Conservation (phyloP, 2,329 filamentous ascomycete genomes). For the Knufia fluminis region DNA sequence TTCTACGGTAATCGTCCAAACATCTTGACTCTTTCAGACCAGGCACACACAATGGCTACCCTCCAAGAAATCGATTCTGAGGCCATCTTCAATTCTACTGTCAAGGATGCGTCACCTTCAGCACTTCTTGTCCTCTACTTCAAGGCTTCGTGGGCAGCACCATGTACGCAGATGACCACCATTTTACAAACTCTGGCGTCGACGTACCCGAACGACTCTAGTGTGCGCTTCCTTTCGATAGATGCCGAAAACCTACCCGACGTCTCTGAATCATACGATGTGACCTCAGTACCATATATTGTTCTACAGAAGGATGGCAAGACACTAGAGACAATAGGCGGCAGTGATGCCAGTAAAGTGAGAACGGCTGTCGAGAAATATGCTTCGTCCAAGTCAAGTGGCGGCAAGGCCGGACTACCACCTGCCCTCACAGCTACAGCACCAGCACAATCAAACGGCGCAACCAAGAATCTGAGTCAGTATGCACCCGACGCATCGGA, state of each 20-base stretch:
- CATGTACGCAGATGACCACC: slow-evolving; percentile 86
- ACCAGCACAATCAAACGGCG: slow-evolving; percentile 16
- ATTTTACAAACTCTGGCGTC: slow-evolving; percentile 77
- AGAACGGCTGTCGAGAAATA: slow-evolving; percentile 77
- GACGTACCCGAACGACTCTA: slow-evolving; percentile 63
- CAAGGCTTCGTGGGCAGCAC: slow-evolving; percentile 92
- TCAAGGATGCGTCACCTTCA: slow-evolving; percentile 56
- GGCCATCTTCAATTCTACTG: slow-evolving; percentile 60
- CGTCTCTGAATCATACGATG: slow-evolving; percentile 83
- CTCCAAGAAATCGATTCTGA: slow-evolving; percentile 69
- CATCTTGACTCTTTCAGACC: not conserved
- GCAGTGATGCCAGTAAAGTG: slow-evolving; percentile 79
- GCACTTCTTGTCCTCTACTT: slow-evolving; percentile 83
- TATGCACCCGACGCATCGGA: slow-evolving; percentile 38
- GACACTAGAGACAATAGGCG: slow-evolving; percentile 76
- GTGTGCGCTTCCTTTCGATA: slow-evolving; percentile 76
- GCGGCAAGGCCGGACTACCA: slow-evolving; percentile 30
- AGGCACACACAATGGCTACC: slow-evolving; percentile 52
- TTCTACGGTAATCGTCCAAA: too few species aligned
- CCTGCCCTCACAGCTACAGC: slow-evolving; percentile 31
- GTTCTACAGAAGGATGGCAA: slow-evolving; percentile 68
- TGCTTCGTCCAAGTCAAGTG: slow-evolving; percentile 43
- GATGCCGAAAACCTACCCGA: slow-evolving; percentile 93
- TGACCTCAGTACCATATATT: slow-evolving; percentile 87
- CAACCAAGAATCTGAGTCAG: slow-evolving; percentile 33